Base-by-base conservation (phyloP, 164 flowering plant genomes). In the Saururus chinensis region DNA sequence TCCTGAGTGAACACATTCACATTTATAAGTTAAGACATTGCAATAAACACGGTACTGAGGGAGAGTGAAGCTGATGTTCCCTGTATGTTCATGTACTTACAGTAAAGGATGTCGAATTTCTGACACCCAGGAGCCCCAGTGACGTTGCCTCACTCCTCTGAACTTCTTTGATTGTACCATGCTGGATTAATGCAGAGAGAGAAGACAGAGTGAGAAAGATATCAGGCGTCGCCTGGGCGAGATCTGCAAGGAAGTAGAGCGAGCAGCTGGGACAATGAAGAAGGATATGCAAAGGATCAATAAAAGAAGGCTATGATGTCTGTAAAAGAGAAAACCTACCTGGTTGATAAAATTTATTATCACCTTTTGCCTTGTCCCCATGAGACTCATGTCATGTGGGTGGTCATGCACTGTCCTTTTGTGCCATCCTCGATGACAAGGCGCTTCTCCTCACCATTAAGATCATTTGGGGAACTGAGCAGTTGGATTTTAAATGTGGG, bases 51-150 rank as follows among this genome's bases (percentile, higher is more conserved):
- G n/a, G 24, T 1, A 22, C 58, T 22, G 25, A 22, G 9, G 25
- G 10, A 20, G 9, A 6, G 7, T 22, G 25, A 56, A 19, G 21
- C 16, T 51, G 54, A 0, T 51, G 19, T 51, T 51, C 4, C 16
- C 9, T 49, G 52, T 19, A 49, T 49, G 52, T 49, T 4, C 1
- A 49, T 40, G 57, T 4, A 53, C 54, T 66, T 79, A 88, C 95
- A 88, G 77, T 25, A 88, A 66, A 9, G 95, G 95, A 66, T 88
- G 95, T 56, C 95, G 89, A 66, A 88, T 88, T 61, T 88, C 95
- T 11, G 92, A 84, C 24, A 88, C 95, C 95, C 95, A 88, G 7
- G 95, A 88, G 77, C 95, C 95, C 95, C 95, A 88, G 67, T 84
- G 87, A 59, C 95, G 84, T 52, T 88, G 95, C 73, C 95, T 80